These are phyloP conservation scores for Tylopilus felleus DNA, from an alignment of 768 basidiomycete species.

Conservation along the genomic window DNA sequence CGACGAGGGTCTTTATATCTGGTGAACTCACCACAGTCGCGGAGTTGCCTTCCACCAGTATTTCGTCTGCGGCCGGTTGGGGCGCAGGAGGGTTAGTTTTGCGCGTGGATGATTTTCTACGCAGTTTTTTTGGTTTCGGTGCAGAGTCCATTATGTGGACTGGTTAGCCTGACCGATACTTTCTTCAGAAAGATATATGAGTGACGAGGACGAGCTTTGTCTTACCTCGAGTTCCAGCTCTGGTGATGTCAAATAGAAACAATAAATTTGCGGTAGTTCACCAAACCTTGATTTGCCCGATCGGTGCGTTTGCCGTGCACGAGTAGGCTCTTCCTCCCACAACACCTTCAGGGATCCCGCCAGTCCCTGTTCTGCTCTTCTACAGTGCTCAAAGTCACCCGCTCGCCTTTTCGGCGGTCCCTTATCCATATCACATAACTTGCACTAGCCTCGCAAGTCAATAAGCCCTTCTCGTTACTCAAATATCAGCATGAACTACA, in stretches of 20 bases:
- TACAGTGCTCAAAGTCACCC: background rate
- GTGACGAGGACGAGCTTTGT: background rate
- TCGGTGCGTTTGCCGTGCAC: too few relatives aligned
- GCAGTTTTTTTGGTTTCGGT: conserved; percentile 49
- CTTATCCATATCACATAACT: background rate
- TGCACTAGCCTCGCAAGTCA: conserved; percentile 1
- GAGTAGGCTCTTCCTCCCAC: background rate
- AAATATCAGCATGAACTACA: conserved; percentile 48
- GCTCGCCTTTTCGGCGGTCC: conserved; percentile 4
- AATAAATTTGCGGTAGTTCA: background rate
- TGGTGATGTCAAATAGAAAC: background rate
- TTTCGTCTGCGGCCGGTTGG: conserved; percentile 15
- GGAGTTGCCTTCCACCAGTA: conserved; percentile 23
- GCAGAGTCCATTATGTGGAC: conserved; percentile 38
- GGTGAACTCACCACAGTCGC: conserved; percentile 17
- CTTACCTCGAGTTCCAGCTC: background rate
- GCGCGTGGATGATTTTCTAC: conserved; percentile 44
- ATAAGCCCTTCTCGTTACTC: background rate
- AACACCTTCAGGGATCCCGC: background rate
- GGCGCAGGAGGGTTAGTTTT: conserved; percentile 12
- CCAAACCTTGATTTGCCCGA: too few relatives aligned
- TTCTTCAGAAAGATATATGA: background rate
- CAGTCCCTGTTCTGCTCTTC: background rate
- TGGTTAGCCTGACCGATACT: background rate
- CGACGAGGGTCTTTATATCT: background rate